A percentile compares a stretch with the other conserved stretches of the same genome.
Evolutionary conservation across 2,329 filamentous ascomycete species (phyloP).

Genomic region (Sphaerostilbella broomeana): DNA sequence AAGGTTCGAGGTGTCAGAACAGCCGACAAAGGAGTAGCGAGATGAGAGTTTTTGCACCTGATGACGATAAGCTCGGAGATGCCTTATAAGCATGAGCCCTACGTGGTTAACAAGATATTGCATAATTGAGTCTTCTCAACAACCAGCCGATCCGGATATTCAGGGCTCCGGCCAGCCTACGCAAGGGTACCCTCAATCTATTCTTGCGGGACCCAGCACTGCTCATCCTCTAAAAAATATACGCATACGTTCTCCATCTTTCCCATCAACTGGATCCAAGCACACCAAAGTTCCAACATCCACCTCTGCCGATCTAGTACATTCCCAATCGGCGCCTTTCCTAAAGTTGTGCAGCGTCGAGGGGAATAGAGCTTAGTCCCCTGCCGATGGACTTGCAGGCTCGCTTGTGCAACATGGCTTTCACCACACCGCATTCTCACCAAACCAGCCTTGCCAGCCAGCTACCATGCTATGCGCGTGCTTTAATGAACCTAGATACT

Average conservation of each 20-base stretch:
- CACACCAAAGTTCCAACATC: conserved; percentile 4
- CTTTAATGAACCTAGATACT: not conserved
- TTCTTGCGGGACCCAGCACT: too few relatives aligned
- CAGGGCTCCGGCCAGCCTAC: too few relatives aligned
- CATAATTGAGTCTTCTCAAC: too few relatives aligned
- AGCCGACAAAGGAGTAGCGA: too few relatives aligned
- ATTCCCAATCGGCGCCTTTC: conserved; percentile 26
- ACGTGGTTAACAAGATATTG: too few relatives aligned
- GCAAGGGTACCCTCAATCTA: too few relatives aligned
- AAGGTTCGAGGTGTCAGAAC: too few relatives aligned
- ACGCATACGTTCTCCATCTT: not conserved
- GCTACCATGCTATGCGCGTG: not conserved
- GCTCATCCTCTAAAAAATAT: not conserved
- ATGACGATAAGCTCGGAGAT: too few relatives aligned
- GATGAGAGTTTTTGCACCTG: too few relatives aligned
- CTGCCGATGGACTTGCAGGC: not conserved
- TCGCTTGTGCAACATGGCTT: not conserved
- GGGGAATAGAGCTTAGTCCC: not conserved
- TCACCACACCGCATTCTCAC: not conserved
- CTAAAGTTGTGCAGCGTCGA: conserved; percentile 15
- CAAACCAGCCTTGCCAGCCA: not conserved
- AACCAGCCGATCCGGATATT: too few relatives aligned
- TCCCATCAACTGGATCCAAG: conserved; percentile 1
- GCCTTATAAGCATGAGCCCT: too few relatives aligned
- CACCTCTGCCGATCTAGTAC: conserved; percentile 25